Base-by-base conservation (phyloP, 1,284 basidiomycete species). In the Trichosporon coremiiforme region DNA sequence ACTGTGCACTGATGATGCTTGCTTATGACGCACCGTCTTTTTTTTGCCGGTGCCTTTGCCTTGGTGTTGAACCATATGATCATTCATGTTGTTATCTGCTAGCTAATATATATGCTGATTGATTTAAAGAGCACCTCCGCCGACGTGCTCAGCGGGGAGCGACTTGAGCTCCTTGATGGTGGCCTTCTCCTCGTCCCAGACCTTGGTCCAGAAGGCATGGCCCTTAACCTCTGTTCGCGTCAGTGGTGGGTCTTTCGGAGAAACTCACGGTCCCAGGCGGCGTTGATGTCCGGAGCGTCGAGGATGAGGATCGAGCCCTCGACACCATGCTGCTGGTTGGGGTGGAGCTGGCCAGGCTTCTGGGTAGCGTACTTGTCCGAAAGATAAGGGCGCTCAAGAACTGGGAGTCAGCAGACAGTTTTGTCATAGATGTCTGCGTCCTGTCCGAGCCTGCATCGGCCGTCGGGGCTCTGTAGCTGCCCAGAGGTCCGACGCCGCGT, bases 101-200 rank as follows among this genome's bases (percentile, higher is more conserved):
- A 31, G 29, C 22, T 15, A 15, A 29, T 57, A 10, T 57, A 5
- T 57, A 29, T 57, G 29, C 15, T 17, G 31, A 20, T 12, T 17
- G 29, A 10, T 4, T 35, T 62, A 62, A 20, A 33, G 29, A n/a
- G 57, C 57, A n/a, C 29, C 29, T n/a, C 57, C 57, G 29, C 31
- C 50, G 50, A 53, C 10, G 22, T 53, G 50, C 22, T 53, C 50
- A 25, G 22, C 57, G 57, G 57, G 57, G 22, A 62, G 57, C 15
- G 31, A 35, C 57, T 62, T 62, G 57, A 62, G 57, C 57, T 62
- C 57, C 57, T 62, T 62, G 57, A 62, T 62, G 7, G 31, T 20
- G 57, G 57, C 57, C 57, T 62, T 62, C 57, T 62, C 57, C 57
- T 62, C 57, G 31, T 62, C 57, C 57, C 57, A 62, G 17, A 62